Percentiles rank a stretch among this genome's conserved stretches.
Conservation (phyloP, 1,139 yeast genomes). For the Lodderomyces theae region DNA sequence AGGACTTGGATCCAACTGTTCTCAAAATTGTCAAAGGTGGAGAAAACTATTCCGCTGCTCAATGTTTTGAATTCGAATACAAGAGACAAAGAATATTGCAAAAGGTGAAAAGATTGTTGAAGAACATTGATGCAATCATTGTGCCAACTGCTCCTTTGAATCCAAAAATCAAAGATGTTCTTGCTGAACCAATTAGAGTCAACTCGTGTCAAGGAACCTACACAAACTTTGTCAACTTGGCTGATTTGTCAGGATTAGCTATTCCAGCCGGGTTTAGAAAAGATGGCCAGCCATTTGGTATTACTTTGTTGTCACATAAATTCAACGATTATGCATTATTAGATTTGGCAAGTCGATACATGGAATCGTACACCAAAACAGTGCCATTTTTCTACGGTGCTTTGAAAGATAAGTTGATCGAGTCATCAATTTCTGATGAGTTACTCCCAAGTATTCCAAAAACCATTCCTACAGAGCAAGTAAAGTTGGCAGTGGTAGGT, state of each 20-base stretch:
- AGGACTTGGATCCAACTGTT: constrained; percentile 82
- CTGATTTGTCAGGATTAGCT: constrained; percentile 89
- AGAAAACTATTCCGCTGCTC: constrained; percentile 72
- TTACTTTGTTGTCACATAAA: constrained; percentile 76
- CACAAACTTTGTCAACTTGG: constrained; percentile 93
- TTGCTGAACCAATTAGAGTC: constrained; percentile 72
- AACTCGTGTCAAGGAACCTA: constrained; percentile 94
- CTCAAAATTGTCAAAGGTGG: constrained; percentile 73
- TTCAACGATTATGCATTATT: constrained; percentile 87
- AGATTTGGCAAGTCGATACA: constrained; percentile 73
- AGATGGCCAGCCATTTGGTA: constrained; percentile 89
- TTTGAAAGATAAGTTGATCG: constrained; percentile 36
- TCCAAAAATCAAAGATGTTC: constrained; percentile 73
- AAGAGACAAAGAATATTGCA: constrained; percentile 74
- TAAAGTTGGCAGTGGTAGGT: constrained; percentile 87
- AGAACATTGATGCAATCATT: constrained; percentile 66
- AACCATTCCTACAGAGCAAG: constrained; percentile 23
- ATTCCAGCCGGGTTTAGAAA: constrained; percentile 82
- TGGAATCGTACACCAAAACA: constrained; percentile 33
- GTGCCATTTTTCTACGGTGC: constrained; percentile 34
- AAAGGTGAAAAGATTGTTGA: constrained; percentile 53
- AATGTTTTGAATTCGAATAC: constrained; percentile 81
- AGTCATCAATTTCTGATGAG: constrained; percentile 31
- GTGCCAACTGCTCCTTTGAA: constrained; percentile 94
- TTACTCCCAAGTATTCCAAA: constrained; percentile 37